A percentile compares a stretch with the other conserved stretches of the same genome.
Conservation (phyloP, 2,329 filamentous ascomycete species). For the Chaetomiaceae sp. region DNA sequence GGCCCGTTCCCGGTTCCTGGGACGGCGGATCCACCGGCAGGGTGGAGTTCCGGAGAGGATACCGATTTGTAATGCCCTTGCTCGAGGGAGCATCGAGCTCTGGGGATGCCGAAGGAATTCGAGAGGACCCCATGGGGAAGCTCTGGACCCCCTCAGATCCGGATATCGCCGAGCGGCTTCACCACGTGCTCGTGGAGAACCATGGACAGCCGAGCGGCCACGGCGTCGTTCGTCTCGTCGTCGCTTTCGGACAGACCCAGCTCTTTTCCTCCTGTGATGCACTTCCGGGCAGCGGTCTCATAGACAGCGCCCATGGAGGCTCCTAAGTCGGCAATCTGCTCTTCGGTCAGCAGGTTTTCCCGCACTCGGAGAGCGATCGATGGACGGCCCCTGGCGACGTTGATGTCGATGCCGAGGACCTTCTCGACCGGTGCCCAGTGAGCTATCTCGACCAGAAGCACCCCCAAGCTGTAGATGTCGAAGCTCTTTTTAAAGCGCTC, state of each 20-base stretch:
- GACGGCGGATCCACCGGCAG: background rate
- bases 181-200: constrained; percentile 43
- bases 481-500: constrained; percentile 37
- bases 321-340: constrained; percentile 25
- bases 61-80: too few relatives aligned
- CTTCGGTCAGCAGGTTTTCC: constrained; percentile 20
- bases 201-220: constrained; percentile 38
- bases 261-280: constrained; percentile 30
- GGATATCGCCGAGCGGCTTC: constrained; percentile 37
- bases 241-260: constrained; percentile 36
- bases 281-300: constrained; percentile 25
- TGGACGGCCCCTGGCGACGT: constrained; percentile 20
- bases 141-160: constrained; percentile 28
- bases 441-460: constrained; percentile 46
- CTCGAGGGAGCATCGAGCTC: too few relatives aligned
- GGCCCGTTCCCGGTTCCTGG: background rate
- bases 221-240: constrained; percentile 39
- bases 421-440: constrained; percentile 28
- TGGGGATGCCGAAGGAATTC: too few relatives aligned
- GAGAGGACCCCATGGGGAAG: background rate
- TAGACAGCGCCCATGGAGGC: constrained; percentile 27
- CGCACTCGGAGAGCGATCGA: constrained; percentile 27
- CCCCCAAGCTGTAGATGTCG: constrained; percentile 45
- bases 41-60: background rate
- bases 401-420: constrained; percentile 24